A percentile compares a stretch with the other conserved stretches of the same genome.
These are phyloP conservation scores for Nepenthes mirabilis DNA, from an alignment of 148 eudicot species.

Conservation along the genomic window DNA sequence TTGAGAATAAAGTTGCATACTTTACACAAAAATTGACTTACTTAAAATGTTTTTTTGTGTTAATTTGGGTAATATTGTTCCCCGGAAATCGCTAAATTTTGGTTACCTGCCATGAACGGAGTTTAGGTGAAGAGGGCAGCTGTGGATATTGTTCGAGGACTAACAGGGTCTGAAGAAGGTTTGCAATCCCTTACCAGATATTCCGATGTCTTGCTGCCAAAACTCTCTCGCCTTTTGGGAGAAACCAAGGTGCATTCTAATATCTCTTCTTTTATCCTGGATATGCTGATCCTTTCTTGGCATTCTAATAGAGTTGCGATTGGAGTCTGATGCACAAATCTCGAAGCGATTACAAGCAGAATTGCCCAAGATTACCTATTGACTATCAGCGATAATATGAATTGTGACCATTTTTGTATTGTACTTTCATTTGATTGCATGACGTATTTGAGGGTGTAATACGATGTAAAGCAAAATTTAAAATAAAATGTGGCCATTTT, in stretches of 20 bases:
- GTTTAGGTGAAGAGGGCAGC: slow-evolving; percentile 78
- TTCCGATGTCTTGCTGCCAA: slow-evolving; percentile 36
- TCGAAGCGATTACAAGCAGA: no score
- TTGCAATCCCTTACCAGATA: slow-evolving; percentile 49
- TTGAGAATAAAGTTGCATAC: no score
- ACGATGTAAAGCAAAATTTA: no score
- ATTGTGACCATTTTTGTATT: no score
- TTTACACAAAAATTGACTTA: no score
- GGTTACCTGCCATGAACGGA: not conserved
- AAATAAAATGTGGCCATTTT: no score
- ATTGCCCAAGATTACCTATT: no score
- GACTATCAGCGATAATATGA: no score
- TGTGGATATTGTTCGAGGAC: slow-evolving; percentile 75
- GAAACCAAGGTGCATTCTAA: slow-evolving; percentile 54
- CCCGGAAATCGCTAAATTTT: not conserved
- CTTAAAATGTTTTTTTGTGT: no score
- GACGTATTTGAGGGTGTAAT: no score
- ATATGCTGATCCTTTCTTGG: not conserved
- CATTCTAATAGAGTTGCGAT: not conserved
- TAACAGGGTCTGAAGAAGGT: slow-evolving; percentile 90
- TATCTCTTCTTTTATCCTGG: not conserved
- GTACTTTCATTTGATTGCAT: no score
- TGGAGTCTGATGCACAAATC: not conserved
- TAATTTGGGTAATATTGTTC: no score
- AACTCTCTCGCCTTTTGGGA: slow-evolving; percentile 46